Evolutionary conservation across 2,329 filamentous ascomycete species (phyloP), one percentile per base, ranked within the genome.

Genomic region (Phialophora chinensis): DNA sequence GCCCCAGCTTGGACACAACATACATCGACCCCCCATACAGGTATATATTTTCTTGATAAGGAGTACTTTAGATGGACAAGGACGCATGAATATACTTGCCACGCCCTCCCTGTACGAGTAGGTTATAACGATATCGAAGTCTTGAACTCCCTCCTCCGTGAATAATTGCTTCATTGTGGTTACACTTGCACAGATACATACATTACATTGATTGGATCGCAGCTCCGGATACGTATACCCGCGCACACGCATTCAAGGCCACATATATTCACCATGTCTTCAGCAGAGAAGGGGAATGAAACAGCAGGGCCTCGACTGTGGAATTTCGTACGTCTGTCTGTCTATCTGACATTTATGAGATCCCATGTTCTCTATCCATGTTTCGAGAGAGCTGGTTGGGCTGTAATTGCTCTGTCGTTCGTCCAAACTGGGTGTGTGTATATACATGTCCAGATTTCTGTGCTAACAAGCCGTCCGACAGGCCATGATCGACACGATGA

Each of bases 401-500:
- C 4, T 17, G 35, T 42, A 17, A 10, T 11, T 11, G 7, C 33
- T 12, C 1, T 5, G 35, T 5, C 14, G 2, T 14, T 17, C 14
- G 11, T 42, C 38, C 5, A 14, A n/a, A 42, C 4, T 17, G 38
- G 14, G 14, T 42, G 38, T 7, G 7, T 31, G 31, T 10, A 12
- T 17, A 42, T 42, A 17, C n/a, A 42, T 42, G 14, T 6, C 17
- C 17, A 17, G 14, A 4, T 1, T 5, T 42, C 4, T n/a, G 38
- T 42, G 38, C 38, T 42, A 6, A 42, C 4, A 49, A 2, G 27
- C 8, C 25, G 12, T 17, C 8, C 14, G 7, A 12, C n/a, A 64
- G 62, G 27, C n/a, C 4, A 29, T 59, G 42, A 53, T 64, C 14
- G 62, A 64, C 47, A 42, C 62, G 27, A 53, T 64, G 62, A 53